Evolutionary conservation across 192 early-diverging fungal species (phyloP).

Genomic region (Geranomyces michiganensis): DNA sequence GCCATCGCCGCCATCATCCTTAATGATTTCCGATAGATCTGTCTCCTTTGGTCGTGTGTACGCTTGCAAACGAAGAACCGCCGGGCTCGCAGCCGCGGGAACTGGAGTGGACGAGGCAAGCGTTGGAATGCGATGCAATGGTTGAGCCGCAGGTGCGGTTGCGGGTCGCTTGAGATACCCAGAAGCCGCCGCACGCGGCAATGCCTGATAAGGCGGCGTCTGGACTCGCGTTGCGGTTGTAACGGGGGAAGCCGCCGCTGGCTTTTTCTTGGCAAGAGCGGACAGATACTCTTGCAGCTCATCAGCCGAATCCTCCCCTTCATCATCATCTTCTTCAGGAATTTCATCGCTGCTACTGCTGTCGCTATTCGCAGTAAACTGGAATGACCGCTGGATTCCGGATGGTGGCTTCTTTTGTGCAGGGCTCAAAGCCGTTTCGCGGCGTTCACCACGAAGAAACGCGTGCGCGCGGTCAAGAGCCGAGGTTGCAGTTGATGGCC

Average conservation of each 20-base stretch:
- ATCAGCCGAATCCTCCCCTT: neutral
- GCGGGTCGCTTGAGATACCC: neutral
- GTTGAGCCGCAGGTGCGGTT: neutral
- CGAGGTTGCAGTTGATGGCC: neutral
- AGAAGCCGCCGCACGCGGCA: neutral
- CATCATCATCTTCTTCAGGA: neutral
- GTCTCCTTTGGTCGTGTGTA: too few species aligned
- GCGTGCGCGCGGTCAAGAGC: neutral
- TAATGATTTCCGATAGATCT: neutral
- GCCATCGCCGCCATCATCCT: neutral
- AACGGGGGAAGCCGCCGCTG: neutral
- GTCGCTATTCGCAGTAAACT: neutral
- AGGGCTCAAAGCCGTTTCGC: neutral
- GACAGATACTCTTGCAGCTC: constrained; percentile 13
- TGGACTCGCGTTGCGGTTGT: neutral
- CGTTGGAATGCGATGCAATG: neutral
- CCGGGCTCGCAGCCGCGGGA: too few species aligned
- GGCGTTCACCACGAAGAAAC: neutral
- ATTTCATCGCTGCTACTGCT: neutral
- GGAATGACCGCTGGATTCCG: neutral
- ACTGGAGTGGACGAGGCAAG: too few species aligned
- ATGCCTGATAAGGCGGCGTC: neutral
- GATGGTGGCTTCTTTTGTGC: neutral
- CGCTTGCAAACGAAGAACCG: too few species aligned
- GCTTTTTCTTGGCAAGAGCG: neutral